Evolutionary conservation across 2,329 filamentous ascomycete species (phyloP), one percentile per base, ranked within the genome.

Genomic region (Ascocoryne sarcoides): DNA sequence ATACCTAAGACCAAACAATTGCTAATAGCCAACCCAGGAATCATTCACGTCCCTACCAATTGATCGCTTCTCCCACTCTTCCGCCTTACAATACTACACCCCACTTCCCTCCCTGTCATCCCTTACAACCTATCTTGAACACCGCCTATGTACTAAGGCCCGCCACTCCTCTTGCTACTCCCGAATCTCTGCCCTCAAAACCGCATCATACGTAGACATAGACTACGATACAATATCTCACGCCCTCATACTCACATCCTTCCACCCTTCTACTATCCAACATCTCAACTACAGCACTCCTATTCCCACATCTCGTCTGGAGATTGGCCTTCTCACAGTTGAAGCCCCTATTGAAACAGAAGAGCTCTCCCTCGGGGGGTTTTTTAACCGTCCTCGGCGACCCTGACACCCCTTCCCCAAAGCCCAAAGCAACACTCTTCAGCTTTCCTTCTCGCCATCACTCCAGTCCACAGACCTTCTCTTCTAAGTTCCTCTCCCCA

Each of bases 381-480:
- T 73, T 88, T 40, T 65, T 95, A 37, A 82, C 79, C 0, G 83
- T 93, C 2, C 64, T 95, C 0, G 85, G 86, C 16, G 75, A 89
- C 54, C 76, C 88, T 21, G 14, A 21, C 21, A n/a, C 16, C 5
- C 39, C 26, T 14, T 26, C 23, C 53, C 69, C 70, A 29, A 76
- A 79, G 48, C 77, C 85, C 9, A 83, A 82, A 29, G 73, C 84
- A 2, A 84, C 85, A 0, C 67, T 90, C 33, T 95, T 96, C 65
- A 78, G 84, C 32, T 92, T 94, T 50, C 80, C 85, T 2, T 79
- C 86, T 2, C 79, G 88, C 0, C 89, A 95, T 61, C 76, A 83
- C 51, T 66, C 73, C 10, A 54, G 62, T 2, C 60, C 67, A 0
- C 60, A 66, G 10, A 71, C 64, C 37, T 93, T 86, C 60, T 70